A percentile compares a stretch with the other conserved stretches of the same genome.
phyloP scores from a whole-genome alignment of 495 filamentous ascomycete genomes.

The Bombardia bombarda region DNA sequence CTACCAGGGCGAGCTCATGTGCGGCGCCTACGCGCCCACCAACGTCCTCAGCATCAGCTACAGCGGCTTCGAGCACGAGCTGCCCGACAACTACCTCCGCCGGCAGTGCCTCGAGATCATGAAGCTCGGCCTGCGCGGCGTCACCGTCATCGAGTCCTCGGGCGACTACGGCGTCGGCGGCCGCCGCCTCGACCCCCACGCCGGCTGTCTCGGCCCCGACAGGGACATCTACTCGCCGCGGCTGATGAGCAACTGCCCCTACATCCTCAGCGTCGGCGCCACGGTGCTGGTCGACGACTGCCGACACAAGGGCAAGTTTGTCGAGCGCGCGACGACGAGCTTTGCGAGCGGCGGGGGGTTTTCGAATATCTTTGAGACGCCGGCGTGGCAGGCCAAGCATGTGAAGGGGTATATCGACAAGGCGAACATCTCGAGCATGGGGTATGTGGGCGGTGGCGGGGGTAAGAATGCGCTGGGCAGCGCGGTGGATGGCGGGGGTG shows the following conservation, averaged over 20 bases:
- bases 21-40: conserved; percentile 40
- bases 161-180: conserved; percentile 54
- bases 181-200: conserved; percentile 22
- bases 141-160: conserved; percentile 52
- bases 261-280: conserved; percentile 27
- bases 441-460: conserved; percentile 24
- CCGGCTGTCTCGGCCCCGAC: conserved; percentile 12
- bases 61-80: conserved; percentile 26
- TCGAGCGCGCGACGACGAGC: conserved; percentile 34
- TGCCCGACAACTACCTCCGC: conserved; percentile 27
- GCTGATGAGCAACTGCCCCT: conserved; percentile 27
- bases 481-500: conserved; percentile 32
- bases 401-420: conserved; percentile 47
- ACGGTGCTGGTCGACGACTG: conserved; percentile 21
- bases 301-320: conserved; percentile 27
- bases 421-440: conserved; percentile 30
- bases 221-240: conserved; percentile 17
- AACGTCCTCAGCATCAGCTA: conserved; percentile 35
- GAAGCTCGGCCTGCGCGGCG: conserved; percentile 58
- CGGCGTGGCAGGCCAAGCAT: conserved; percentile 47
- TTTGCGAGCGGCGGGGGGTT: conserved; percentile 59
- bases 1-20: conserved; percentile 52
- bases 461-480: conserved; percentile 11
- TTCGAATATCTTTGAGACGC: conserved; percentile 56
- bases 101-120: conserved; percentile 41